These are phyloP conservation scores for Pseudogymnoascus sp. DNA, from an alignment of 2,329 filamentous ascomycete genomes.

Conservation along the genomic window DNA sequence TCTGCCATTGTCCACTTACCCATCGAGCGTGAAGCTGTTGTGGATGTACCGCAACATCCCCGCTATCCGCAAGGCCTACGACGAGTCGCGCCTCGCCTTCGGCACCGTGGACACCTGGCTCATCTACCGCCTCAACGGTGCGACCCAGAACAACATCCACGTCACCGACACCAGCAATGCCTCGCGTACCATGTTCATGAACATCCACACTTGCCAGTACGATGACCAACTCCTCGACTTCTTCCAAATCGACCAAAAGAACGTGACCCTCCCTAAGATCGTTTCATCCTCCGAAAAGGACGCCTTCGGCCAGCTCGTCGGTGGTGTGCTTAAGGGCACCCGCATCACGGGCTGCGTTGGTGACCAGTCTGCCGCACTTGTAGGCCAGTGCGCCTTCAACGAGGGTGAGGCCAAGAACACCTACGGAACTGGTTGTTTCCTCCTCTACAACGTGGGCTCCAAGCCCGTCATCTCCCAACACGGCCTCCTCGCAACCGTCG, in stretches of 20 bases:
- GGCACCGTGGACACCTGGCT: constrained; percentile 79
- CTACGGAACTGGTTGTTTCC: constrained; percentile 77
- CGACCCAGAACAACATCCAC: constrained; percentile 53
- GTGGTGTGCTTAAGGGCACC: constrained; percentile 55
- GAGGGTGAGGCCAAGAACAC: constrained; percentile 77
- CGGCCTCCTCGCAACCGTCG: constrained; percentile 68
- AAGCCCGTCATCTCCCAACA: constrained; percentile 73
- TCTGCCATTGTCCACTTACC: constrained; percentile 73
- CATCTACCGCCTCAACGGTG: constrained; percentile 70
- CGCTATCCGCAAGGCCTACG: constrained; percentile 61
- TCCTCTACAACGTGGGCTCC: constrained; percentile 73
- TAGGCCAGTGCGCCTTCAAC: constrained; percentile 70
- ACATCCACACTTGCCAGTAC: constrained; percentile 67
- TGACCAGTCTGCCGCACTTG: constrained; percentile 73
- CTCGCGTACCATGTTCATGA: constrained; percentile 84
- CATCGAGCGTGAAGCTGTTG: constrained; percentile 67
- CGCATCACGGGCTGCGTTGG: constrained; percentile 71
- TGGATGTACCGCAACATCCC: constrained; percentile 67
- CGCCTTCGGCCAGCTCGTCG: constrained; percentile 57
- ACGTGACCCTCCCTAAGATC: constrained; percentile 67
- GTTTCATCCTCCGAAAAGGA: constrained; percentile 63
- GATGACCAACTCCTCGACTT: constrained; percentile 65
- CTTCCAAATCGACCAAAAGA: constrained; percentile 62
- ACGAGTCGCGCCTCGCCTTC: constrained; percentile 63
- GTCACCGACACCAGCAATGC: constrained; percentile 77